phyloP scores from a whole-genome alignment of 768 basidiomycete genomes.

The Pulveroboletus sp. region DNA sequence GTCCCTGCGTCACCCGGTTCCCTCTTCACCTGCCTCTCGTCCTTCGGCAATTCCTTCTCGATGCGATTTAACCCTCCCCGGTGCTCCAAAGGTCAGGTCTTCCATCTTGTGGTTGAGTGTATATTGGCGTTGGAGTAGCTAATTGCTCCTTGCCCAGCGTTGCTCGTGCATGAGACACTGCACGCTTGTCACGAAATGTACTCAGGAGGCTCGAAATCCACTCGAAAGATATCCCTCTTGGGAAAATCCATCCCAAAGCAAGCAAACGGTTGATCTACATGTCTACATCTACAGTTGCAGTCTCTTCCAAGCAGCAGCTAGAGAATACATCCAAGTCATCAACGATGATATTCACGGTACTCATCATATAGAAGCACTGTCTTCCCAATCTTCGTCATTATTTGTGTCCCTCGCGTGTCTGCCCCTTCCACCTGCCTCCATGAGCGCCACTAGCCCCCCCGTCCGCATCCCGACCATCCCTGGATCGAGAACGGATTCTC shows the following conservation, averaged over 20 bases:
- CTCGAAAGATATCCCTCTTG: conserved; percentile 3
- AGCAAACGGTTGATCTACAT: background rate
- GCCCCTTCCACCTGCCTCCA: conserved; percentile 23
- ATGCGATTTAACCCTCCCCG: no score
- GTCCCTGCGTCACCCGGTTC: no score
- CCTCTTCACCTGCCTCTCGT: no score
- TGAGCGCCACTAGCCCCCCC: conserved; percentile 18
- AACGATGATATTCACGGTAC: background rate
- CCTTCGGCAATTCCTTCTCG: no score
- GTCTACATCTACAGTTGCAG: background rate
- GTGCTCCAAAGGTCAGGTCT: no score
- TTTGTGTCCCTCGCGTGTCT: conserved; percentile 12
- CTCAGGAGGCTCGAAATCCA: background rate
- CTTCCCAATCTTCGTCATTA: conserved; percentile 31
- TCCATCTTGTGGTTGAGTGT: no score
- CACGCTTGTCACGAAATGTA: no score
- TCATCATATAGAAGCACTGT: conserved; percentile 22
- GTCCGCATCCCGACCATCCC: conserved; percentile 10
- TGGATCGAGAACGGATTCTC: conserved; percentile 19
- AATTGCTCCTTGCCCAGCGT: no score
- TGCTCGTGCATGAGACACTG: no score
- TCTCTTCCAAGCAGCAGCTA: background rate
- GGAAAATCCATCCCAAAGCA: background rate
- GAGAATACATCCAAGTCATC: conserved; percentile 3
- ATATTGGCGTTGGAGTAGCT: no score